These are phyloP conservation scores for Malassezia obtusa DNA, from an alignment of 1,284 basidiomycete genomes.

Conservation along the genomic window DNA sequence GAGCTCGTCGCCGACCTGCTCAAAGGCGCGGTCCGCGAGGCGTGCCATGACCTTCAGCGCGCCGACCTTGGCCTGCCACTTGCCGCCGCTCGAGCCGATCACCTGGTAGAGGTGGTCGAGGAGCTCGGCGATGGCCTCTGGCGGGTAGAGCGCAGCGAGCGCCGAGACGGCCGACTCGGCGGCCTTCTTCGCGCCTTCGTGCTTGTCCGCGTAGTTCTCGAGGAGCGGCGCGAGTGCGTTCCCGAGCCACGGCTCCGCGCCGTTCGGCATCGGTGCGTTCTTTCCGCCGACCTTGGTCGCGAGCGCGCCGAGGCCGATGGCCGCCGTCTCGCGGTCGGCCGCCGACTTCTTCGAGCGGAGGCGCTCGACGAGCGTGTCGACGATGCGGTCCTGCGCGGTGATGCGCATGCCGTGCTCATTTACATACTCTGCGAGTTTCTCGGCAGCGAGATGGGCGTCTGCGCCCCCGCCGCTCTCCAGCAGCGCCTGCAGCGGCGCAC, in stretches of 20 bases:
- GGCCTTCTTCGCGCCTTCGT: conserved; percentile 76
- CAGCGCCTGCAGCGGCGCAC: conserved; percentile 46
- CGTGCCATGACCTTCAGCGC: conserved; percentile 64
- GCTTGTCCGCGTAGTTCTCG: conserved; percentile 86
- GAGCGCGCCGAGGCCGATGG: conserved; percentile 56
- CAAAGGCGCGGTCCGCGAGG: conserved; percentile 60
- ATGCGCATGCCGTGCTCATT: conserved; percentile 41
- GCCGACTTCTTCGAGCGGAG: conserved; percentile 75
- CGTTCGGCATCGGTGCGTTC: conserved; percentile 56
- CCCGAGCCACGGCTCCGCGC: conserved; percentile 71
- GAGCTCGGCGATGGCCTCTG: conserved; percentile 62
- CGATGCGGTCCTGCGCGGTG: conserved; percentile 45
- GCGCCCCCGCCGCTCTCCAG: conserved; percentile 27
- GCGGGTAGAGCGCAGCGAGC: conserved; percentile 72
- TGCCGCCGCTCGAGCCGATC: conserved; percentile 62
- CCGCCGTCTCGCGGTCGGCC: conserved; percentile 82
- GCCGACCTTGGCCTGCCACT: conserved; percentile 94
- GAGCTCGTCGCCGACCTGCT: conserved; percentile 74
- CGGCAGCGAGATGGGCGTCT: conserved; percentile 38
- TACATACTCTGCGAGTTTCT: conserved; percentile 47
- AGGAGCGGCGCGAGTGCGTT: conserved; percentile 68
- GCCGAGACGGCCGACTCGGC: conserved; percentile 73
- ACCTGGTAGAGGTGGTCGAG: conserved; percentile 65
- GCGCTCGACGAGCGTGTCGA: conserved; percentile 51
- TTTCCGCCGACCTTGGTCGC: conserved; percentile 46